A percentile compares a stretch with the other conserved stretches of the same genome.
These are phyloP conservation scores for Phytophthora aleatoria DNA, from an alignment of 352 stramenopile species.

Conservation along the genomic window DNA sequence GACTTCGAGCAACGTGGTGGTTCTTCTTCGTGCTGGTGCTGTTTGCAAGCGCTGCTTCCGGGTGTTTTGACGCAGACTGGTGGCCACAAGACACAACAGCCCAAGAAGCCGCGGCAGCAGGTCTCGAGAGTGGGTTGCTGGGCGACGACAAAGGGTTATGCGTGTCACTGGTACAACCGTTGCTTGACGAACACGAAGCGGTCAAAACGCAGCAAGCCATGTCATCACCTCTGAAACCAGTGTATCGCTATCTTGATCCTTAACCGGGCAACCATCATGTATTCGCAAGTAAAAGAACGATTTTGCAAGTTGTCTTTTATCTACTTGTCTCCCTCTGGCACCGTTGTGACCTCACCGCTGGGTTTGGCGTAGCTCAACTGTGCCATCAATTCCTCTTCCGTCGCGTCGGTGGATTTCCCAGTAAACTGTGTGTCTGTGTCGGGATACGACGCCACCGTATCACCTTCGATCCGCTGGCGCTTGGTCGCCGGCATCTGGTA, in stretches of 20 bases:
- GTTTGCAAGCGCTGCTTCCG: conserved; percentile 36
- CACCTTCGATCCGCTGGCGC: conserved; percentile 68
- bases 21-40: conserved; percentile 70
- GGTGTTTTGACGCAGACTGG: conserved; percentile 42
- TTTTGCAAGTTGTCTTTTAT: conserved; percentile 20
- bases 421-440: conserved; percentile 71
- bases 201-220: conserved; percentile 15
- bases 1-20: conserved; percentile 63
- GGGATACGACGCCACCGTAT: conserved; percentile 71
- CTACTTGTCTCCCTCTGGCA: conserved; percentile 27
- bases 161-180: conserved; percentile 26
- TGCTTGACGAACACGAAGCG: conserved; percentile 16
- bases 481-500: conserved; percentile 78
- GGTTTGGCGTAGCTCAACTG: conserved; percentile 71
- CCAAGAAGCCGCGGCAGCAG: conserved; percentile 12
- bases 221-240: conserved; percentile 31
- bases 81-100: conserved; percentile 19
- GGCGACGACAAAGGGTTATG: conserved; percentile 11
- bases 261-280: conserved; percentile 18
- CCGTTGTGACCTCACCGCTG: conserved; percentile 25
- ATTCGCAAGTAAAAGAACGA: conserved; percentile 19
- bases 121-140: conserved; percentile 16
- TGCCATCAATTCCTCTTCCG: conserved; percentile 45
- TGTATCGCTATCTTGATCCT: conserved; percentile 54
- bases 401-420: not conserved